Evolutionary conservation across 306 rosid species (phyloP).

Genomic region (Acacia melanoxylon): DNA sequence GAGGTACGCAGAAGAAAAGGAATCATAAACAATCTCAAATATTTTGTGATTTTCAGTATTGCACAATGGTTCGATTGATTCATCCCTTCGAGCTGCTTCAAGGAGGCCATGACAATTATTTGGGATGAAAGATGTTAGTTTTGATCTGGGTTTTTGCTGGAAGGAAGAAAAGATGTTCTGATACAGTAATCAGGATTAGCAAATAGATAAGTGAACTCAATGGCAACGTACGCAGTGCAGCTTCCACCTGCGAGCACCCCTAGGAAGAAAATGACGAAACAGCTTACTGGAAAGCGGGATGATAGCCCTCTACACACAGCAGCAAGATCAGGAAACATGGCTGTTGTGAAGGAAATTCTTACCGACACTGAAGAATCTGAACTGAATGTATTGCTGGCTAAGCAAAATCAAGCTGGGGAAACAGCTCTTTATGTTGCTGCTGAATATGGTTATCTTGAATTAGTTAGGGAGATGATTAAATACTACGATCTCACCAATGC

Average conservation of each 20-base stretch:
- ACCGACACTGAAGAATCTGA: constrained; percentile 43
- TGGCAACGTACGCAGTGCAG: constrained; percentile 45
- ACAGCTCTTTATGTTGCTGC: constrained; percentile 89
- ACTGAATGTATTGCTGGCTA: constrained; percentile 52
- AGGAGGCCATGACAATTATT: constrained; percentile 25
- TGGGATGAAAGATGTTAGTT: constrained; percentile 38
- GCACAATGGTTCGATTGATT: constrained; percentile 32
- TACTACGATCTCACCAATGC: constrained; percentile 77
- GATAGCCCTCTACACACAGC: constrained; percentile 79
- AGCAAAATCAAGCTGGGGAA: constrained; percentile 87
- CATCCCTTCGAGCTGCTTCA: constrained; percentile 25
- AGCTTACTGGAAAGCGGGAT: constrained; percentile 88
- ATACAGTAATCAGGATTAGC: constrained; percentile 25
- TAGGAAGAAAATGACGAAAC: constrained; percentile 82
- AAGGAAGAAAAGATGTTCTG: constrained; percentile 37
- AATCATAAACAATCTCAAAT: neutral
- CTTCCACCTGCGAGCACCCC: constrained; percentile 43
- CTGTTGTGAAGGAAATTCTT: constrained; percentile 45
- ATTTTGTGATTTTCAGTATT: constrained; percentile 19
- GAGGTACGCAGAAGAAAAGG: constrained; percentile 25
- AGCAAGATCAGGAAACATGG: constrained; percentile 72
- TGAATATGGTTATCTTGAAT: constrained; percentile 74
- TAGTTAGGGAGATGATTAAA: constrained; percentile 80
- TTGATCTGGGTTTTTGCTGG: constrained; percentile 55
- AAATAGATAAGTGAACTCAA: constrained; percentile 29